phyloP scores from a whole-genome alignment of 768 basidiomycete genomes.

The Butyriboletus loyo region DNA sequence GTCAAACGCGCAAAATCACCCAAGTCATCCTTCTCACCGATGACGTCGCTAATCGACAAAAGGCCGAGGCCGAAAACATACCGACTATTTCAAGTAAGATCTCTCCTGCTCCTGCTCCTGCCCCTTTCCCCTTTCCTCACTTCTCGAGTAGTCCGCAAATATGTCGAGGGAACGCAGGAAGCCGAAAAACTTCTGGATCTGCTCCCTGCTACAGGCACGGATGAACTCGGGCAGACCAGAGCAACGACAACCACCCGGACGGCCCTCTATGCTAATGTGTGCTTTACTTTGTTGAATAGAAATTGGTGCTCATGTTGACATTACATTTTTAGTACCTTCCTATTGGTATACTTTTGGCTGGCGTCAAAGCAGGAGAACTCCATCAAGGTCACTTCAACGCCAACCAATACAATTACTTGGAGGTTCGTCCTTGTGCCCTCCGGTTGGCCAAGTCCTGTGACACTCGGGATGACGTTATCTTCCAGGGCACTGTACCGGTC shows the following conservation, averaged over 20 bases:
- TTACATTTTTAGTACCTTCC: conserved; percentile 65
- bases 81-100: conserved; percentile 56
- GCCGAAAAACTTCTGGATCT: conserved; percentile 74
- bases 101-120: neutral
- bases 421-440: conserved; percentile 44
- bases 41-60: conserved; percentile 78
- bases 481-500: conserved; percentile 76
- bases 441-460: neutral
- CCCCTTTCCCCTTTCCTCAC: neutral
- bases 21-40: conserved; percentile 83
- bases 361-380: conserved; percentile 78
- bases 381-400: conserved; percentile 95
- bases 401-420: conserved; percentile 93
- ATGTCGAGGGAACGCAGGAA: conserved; percentile 72
- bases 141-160: conserved; percentile 57
- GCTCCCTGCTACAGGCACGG: conserved; percentile 64
- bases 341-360: conserved; percentile 66
- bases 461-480: neutral
- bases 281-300: conserved; percentile 9
- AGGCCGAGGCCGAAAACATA: conserved; percentile 67
- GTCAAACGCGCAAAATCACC: conserved; percentile 47
- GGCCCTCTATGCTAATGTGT: conserved; percentile 73
- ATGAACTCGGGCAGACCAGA: conserved; percentile 60
- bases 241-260: conserved; percentile 52
- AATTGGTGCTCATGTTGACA: neutral